phyloP scores from a whole-genome alignment of 805 yeast species.

The Candida vaughaniae region DNA sequence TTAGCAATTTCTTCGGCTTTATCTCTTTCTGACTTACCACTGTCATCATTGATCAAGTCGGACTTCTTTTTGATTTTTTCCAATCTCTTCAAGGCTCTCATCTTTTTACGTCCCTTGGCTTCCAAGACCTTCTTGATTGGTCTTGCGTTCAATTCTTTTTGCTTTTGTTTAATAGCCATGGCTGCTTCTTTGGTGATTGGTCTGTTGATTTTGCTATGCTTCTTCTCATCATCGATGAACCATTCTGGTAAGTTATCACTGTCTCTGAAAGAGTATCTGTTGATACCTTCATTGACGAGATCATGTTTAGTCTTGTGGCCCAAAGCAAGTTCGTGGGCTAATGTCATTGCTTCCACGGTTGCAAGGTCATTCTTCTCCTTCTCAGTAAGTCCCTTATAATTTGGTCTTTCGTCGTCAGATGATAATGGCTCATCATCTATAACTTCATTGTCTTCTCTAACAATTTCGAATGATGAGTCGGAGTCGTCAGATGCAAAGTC shows the following conservation, averaged over 20 bases:
- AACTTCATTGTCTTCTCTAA: constrained; percentile 24
- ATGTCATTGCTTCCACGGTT: constrained; percentile 95
- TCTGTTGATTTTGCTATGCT: constrained; percentile 78
- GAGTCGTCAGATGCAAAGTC: constrained; percentile 35
- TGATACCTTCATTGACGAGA: constrained; percentile 87
- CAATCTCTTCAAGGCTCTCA: constrained; percentile 83
- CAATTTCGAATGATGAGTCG: constrained; percentile 47
- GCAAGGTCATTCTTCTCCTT: constrained; percentile 74
- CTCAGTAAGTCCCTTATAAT: constrained; percentile 45
- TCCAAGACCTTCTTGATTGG: constrained; percentile 99
- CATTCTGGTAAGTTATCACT: constrained; percentile 91
- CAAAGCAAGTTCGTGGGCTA: constrained; percentile 92
- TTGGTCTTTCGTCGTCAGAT: constrained; percentile 51
- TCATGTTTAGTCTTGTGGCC: constrained; percentile 86
- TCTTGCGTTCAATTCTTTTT: constrained; percentile 79
- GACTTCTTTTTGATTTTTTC: constrained; percentile 92
- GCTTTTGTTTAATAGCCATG: constrained; percentile 41
- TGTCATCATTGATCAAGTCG: constrained; percentile 85
- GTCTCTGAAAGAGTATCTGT: constrained; percentile 89
- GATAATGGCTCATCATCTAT: constrained; percentile 23
- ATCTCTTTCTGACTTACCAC: constrained; percentile 84
- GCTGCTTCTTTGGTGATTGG: constrained; percentile 90
- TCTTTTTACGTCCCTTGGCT: constrained; percentile 94
- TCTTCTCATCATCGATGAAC: constrained; percentile 91
- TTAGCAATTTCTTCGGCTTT: constrained; percentile 91